Percentiles rank a stretch among this genome's conserved stretches.
Evolutionary conservation across 2,329 filamentous ascomycete genomes (phyloP).

Genomic region (Pyricularia grisea): DNA sequence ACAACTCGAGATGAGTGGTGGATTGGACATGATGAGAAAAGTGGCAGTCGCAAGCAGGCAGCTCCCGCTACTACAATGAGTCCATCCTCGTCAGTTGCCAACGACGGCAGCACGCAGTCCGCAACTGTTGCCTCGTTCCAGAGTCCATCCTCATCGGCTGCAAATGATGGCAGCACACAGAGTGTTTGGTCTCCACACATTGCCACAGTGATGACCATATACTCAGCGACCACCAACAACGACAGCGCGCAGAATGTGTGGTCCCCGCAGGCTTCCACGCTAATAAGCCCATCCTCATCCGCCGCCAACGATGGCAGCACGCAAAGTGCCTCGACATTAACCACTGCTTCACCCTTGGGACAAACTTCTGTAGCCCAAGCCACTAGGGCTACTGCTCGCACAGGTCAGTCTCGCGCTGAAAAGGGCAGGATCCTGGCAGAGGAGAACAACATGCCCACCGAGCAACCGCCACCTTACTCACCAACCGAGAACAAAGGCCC

Average conservation of each 20-base stretch:
- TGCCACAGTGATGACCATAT: not conserved
- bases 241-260: not conserved
- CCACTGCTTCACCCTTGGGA: not conserved
- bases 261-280: not conserved
- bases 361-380: not conserved
- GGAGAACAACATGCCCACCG: constrained; percentile 23
- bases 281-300: constrained; percentile 5
- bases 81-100: not conserved
- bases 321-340: not conserved
- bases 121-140: too few relatives aligned
- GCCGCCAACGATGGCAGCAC: not conserved
- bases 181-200: not conserved
- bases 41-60: not conserved
- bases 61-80: not conserved
- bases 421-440: constrained; percentile 30
- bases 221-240: not conserved
- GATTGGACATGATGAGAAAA: constrained; percentile 19
- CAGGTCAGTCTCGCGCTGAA: constrained; percentile 19
- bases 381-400: not conserved
- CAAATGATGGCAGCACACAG: not conserved
- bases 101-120: not conserved
- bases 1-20: constrained; percentile 25
- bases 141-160: constrained; percentile 4
- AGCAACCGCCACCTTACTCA: constrained; percentile 46
- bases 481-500: constrained; percentile 27